Base-by-base conservation (phyloP, 805 yeast species). In the Metschnikowia colocasiae region DNA sequence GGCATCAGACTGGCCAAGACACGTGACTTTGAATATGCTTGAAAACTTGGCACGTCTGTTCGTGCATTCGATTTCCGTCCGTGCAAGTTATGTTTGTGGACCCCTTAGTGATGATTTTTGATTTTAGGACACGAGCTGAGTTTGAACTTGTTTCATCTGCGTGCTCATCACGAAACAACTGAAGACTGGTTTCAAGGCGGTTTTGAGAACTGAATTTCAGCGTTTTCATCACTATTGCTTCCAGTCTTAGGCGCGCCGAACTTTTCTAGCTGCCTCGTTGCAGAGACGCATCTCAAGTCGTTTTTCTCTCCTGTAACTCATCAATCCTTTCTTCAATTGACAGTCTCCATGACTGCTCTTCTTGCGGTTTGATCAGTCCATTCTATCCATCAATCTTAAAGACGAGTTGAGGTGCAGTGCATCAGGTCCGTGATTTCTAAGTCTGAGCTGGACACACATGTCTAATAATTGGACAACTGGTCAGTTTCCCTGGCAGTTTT, bases 341-440 rank as follows among this genome's bases (percentile, higher is more conserved):
- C 56, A 0, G 65, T 52, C 43, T 68, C 72, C 43, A 65, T 51
- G 6, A 68, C 59, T 2, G 73, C 71, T 45, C 66, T 54, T 46
- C 63, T 54, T 4, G 71, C 69, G 3, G 64, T 65, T 27, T 68
- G 69, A 43, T 68, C 73, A 3, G 71, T 59, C 56, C 47, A 67
- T 47, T 30, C 68, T 56, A 45, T 69, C 71, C 60, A 68, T 61
- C 18, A 68, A 52, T 30, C 67, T 56, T 39, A 72, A 61, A 1
- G 71, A 55, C 41, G 43, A 40, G 37, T 40, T 40, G 43, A 40
- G 43, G 22, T 31, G 43, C 35, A 40, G 37, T 6, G 35, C 29
- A 22, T 40, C 36, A 12, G 22, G 22, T 1, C 37, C 30, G 15
- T 31, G 6, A 40, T n/a, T 6, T 9, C 19, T 0, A 65, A 57